Percentiles rank a stretch among this genome's conserved stretches.
phyloP scores from a whole-genome alignment of 2,329 filamentous ascomycete genomes.

The Hymenoscyphus infarciens region DNA sequence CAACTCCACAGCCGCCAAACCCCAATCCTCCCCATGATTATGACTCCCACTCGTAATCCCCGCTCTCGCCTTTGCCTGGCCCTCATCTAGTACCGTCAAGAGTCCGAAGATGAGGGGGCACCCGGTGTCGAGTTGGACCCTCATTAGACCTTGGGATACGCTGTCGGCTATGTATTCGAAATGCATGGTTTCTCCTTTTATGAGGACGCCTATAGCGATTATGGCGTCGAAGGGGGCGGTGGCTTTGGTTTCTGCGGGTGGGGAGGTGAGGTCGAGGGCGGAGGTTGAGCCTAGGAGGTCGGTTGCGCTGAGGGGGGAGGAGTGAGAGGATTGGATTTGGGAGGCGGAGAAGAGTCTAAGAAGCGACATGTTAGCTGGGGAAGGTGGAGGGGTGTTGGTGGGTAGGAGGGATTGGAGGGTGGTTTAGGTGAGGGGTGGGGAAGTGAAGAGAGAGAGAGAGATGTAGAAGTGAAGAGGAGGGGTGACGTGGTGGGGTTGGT shows the following conservation, averaged over 20 bases:
- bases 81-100: constrained; percentile 82
- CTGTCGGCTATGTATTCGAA: constrained; percentile 97
- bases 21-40: constrained; percentile 98
- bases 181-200: constrained; percentile 99
- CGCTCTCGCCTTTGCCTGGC: constrained; percentile 81
- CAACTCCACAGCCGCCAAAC: constrained; percentile 88
- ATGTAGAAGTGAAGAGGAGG: not conserved
- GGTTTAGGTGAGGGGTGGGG: constrained; percentile 37
- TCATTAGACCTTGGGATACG: constrained; percentile 89
- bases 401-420: not conserved
- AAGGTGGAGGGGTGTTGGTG: not conserved
- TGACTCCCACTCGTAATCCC: constrained; percentile 79
- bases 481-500: not conserved
- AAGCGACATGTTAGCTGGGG: constrained; percentile 1
- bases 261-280: constrained; percentile 61
- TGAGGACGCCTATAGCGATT: constrained; percentile 91
- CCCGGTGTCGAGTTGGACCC: constrained; percentile 82
- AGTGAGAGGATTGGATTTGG: constrained; percentile 70
- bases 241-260: constrained; percentile 36
- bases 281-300: constrained; percentile 67
- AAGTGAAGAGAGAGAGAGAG: not conserved
- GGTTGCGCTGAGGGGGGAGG: constrained; percentile 61
- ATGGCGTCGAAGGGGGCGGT: constrained; percentile 81
- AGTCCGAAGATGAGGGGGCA: constrained; percentile 91
- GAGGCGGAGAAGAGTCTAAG: constrained; percentile 77